Base-by-base conservation (phyloP, 805 yeast genomes). In the Myxozyma neotropica region DNA sequence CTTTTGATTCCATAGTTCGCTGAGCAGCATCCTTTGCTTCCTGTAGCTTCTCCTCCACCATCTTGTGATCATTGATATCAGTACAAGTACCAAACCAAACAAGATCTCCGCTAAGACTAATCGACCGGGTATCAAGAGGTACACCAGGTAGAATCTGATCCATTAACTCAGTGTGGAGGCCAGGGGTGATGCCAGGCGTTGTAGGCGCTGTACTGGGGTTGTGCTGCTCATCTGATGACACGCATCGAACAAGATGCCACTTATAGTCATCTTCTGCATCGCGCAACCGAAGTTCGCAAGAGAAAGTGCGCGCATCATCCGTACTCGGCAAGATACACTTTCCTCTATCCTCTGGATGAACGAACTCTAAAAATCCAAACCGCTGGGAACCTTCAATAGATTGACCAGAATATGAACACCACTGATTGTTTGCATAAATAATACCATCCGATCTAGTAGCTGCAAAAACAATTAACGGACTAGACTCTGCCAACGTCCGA, bases 1-100 rank as follows among this genome's bases (percentile, higher is more conserved):
- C 63, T 68, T 80, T 80, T 27, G 71, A 66, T 51, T 71, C 72
- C 59, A 72, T 71, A 2, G 72, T 68, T 26, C 70, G 55, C 57
- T 72, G 75, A n/a, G 75, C 75, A 6, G 71, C 70, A 45, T 71
- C 72, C 54, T 72, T 72, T 33, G 75, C 73, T 50, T 69, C 72
- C 45, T 70, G 59, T 8, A 72, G 61, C 43, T 71, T 72, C 60
- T 72, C 71, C 51, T 72, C 74, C 7, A 70, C 65, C 53, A 68
- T 45, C 62, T 70, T 71, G 44, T 72, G 74, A 57, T 70, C 73
- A 39, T 72, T 67, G 47, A 72, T 72, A 59, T 72, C 74, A 3
- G 74, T 72, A 42, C 72, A 69, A 10, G 74, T 70, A 4, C 74
- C 75, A 57, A 72, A 70, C 73, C 73, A 72, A 6, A 67, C 36